Conservation (phyloP, 2,329 filamentous ascomycete species). For the Macrophomina phaseolina region DNA sequence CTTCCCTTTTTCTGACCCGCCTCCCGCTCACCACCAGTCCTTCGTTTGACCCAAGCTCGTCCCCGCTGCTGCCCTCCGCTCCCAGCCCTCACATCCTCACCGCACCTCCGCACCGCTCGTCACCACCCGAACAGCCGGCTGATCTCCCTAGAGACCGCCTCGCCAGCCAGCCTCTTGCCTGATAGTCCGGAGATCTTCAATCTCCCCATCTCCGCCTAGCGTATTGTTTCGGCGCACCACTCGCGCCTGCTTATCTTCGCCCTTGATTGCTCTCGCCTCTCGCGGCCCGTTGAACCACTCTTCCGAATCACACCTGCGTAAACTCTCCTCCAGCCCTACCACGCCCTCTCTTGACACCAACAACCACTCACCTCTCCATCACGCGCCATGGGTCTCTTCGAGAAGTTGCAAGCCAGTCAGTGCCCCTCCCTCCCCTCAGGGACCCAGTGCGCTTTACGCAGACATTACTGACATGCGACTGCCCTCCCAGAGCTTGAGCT, state of each 20-base stretch:
- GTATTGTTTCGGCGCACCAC: not conserved
- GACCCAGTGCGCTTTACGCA: not conserved
- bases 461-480: not conserved
- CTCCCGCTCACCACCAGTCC: conserved; percentile 24
- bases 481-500: conserved; percentile 72
- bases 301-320: not conserved
- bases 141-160: conserved; percentile 6
- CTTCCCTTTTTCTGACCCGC: conserved; percentile 19
- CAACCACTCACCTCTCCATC: not conserved
- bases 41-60: conserved; percentile 16
- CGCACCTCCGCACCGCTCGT: conserved; percentile 1
- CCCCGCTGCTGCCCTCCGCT: conserved; percentile 9
- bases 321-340: not conserved
- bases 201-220: conserved; percentile 4
- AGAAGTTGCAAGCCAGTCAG: conserved; percentile 49
- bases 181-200: conserved; percentile 16
- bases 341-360: not conserved
- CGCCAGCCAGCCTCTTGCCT: conserved; percentile 2
- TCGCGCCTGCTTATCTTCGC: conserved; percentile 11
- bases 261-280: conserved; percentile 20
- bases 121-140: not conserved
- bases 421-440: conserved; percentile 19
- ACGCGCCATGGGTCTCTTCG: conserved; percentile 45
- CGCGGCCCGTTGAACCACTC: conserved; percentile 18
- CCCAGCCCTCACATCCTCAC: conserved; percentile 7